phyloP scores from a whole-genome alignment of 2,329 filamentous ascomycete species.

The Fusarium annulatum region DNA sequence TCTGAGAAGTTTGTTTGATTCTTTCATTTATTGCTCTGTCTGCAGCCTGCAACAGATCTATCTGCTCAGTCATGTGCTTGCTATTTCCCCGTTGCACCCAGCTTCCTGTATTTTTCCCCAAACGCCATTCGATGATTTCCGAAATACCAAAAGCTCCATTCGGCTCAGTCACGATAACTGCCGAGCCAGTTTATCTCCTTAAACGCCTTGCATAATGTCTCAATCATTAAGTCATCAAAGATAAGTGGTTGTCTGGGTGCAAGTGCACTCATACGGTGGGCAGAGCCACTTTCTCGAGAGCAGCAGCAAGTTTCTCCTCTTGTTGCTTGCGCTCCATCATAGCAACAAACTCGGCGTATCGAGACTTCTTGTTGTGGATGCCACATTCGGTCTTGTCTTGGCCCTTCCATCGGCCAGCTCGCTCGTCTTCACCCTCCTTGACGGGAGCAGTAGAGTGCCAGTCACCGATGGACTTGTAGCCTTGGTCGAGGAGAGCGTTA shows the following conservation, averaged over 20 bases:
- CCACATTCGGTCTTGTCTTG: slow-evolving; percentile 96
- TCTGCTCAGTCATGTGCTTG: slow-evolving; percentile 21
- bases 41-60: slow-evolving; percentile 22
- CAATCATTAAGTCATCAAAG: slow-evolving; percentile 46
- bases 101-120: slow-evolving; percentile 21
- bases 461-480: slow-evolving; percentile 99
- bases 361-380: slow-evolving; percentile 97
- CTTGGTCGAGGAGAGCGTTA: slow-evolving; percentile 88
- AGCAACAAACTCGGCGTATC: slow-evolving; percentile 86
- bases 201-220: slow-evolving; percentile 46
- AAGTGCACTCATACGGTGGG: slow-evolving; percentile 44
- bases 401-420: slow-evolving; percentile 96
- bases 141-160: slow-evolving; percentile 15
- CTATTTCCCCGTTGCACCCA: slow-evolving; percentile 18
- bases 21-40: slow-evolving; percentile 27
- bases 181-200: slow-evolving; percentile 30
- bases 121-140: slow-evolving; percentile 41
- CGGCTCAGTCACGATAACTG: slow-evolving; percentile 16
- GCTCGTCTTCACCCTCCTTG: slow-evolving; percentile 91
- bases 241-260: slow-evolving; percentile 23
- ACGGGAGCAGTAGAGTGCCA: slow-evolving; percentile 98
- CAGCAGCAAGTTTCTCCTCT: slow-evolving; percentile 53
- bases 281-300: slow-evolving; percentile 43
- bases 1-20: slow-evolving; percentile 7
- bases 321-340: slow-evolving; percentile 77